phyloP scores from a whole-genome alignment of 1,139 yeast genomes.

The Eremothecium cymbalariae region DNA sequence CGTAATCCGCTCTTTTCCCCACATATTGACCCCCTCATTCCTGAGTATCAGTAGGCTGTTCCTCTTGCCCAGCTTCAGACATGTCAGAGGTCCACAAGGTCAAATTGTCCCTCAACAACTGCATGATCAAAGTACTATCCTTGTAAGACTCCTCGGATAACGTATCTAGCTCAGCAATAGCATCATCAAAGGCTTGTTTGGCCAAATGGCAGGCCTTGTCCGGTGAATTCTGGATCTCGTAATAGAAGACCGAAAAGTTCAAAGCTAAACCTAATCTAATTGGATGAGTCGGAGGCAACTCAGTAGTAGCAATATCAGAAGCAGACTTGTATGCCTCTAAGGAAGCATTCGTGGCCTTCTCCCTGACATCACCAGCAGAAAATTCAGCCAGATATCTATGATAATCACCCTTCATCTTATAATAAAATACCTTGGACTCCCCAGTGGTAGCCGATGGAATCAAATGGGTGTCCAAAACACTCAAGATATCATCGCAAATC shows the following conservation, averaged over 20 bases:
- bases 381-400: conserved; percentile 98
- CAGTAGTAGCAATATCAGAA: conserved; percentile 92
- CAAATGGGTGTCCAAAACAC: conserved; percentile 80
- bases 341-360: conserved; percentile 86
- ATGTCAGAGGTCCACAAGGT: conserved; percentile 97
- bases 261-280: conserved; percentile 96
- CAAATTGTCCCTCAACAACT: conserved; percentile 94
- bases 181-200: conserved; percentile 97
- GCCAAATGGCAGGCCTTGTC: conserved; percentile 98
- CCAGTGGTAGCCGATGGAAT: conserved; percentile 94
- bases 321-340: conserved; percentile 94
- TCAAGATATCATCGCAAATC: conserved; percentile 88
- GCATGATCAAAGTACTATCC: conserved; percentile 97
- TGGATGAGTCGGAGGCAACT: conserved; percentile 97
- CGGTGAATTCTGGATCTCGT: conserved; percentile 95
- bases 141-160: conserved; percentile 96
- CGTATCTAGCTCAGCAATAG: conserved; percentile 97
- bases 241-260: conserved; percentile 96
- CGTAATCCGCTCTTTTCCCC: too few species aligned
- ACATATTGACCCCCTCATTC: conserved; percentile 19
- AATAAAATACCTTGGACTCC: conserved; percentile 95
- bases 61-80: conserved; percentile 73
- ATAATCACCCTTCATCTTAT: conserved; percentile 99
- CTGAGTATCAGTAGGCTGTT: conserved; percentile 36
- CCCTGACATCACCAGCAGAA: conserved; percentile 83